Conservation (phyloP, 345 rosid species). For the Zanthoxylum bungeanum region DNA sequence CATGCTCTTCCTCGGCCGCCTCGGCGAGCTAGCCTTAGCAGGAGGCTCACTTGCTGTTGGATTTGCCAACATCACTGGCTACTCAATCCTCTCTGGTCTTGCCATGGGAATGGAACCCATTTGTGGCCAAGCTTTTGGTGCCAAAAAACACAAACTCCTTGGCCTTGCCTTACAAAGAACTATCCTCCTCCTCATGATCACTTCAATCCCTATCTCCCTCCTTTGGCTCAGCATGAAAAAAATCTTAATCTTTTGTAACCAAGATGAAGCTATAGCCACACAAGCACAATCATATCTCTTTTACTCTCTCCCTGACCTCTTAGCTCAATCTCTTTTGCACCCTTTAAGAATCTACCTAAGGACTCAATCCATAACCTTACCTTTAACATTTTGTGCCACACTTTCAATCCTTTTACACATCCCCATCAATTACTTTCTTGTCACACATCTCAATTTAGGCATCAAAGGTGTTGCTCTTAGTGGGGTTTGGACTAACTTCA, state of each 20-base stretch:
- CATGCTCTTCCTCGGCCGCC: conserved; percentile 68
- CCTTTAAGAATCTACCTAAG: conserved; percentile 84
- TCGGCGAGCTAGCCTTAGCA: conserved; percentile 66
- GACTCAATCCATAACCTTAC: conserved; percentile 71
- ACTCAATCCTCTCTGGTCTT: conserved; percentile 83
- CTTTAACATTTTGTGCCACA: conserved; percentile 62
- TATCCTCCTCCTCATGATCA: conserved; percentile 48
- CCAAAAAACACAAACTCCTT: conserved; percentile 49
- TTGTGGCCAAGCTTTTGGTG: conserved; percentile 90
- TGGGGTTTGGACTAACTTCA: conserved; percentile 69
- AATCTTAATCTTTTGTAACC: conserved; percentile 57
- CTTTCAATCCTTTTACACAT: conserved; percentile 58
- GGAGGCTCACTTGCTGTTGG: conserved; percentile 88
- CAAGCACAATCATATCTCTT: conserved; percentile 63
- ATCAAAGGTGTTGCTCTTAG: conserved; percentile 71
- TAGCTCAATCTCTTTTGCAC: conserved; percentile 73
- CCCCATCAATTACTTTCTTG: conserved; percentile 62
- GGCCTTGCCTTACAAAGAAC: conserved; percentile 66
- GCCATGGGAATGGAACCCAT: conserved; percentile 93
- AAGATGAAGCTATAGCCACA: conserved; percentile 53
- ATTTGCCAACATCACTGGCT: conserved; percentile 88
- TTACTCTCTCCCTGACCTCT: conserved; percentile 78
- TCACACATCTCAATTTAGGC: conserved; percentile 50
- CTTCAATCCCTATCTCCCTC: conserved; percentile 62
- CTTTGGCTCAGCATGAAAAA: conserved; percentile 74